Base-by-base conservation (phyloP, 2,329 filamentous ascomycete species). In the Corynespora cassiicola region DNA sequence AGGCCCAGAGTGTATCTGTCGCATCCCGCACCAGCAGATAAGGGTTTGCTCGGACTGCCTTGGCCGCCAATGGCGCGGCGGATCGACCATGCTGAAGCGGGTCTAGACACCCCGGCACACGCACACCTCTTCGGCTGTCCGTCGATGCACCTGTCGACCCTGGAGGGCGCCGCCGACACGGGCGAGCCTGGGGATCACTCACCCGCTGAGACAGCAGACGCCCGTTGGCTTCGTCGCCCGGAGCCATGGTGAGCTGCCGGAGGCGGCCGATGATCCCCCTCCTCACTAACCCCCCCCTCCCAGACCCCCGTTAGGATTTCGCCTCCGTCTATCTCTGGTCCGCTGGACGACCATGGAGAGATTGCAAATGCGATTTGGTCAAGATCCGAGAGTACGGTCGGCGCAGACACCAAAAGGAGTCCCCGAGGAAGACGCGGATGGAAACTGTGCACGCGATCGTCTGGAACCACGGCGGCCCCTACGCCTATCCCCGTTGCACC, bases 11-110 rank as follows among this genome's bases (percentile, higher is more conserved):
- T 37, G 46, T 42, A 54, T 56, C 43, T 53, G 39, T 34, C 41
- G 48, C 51, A 64, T 61, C 52, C 60, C 60, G 51, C 59, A 51
- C 54, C 56, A 50, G 37, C 41, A 56, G 60, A 63, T 63, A 65
- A 63, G 61, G 57, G 54, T 56, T 56, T 56, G 52, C 35, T 33
- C 49, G 43, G 47, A 17, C 20, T 29, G 21, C 26, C 35, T 51
- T 45, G 45, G 53, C 53, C n/a, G n/a, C n/a, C n/a, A n/a, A n/a
- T n/a, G n/a, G n/a, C n/a, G n/a, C n/a, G n/a, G n/a, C n/a, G n/a
- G n/a, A n/a, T n/a, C n/a, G n/a, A n/a, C n/a, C n/a, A n/a, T n/a
- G n/a, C n/a, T n/a, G n/a, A n/a, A n/a, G n/a, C n/a, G n/a, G n/a
- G n/a, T n/a, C n/a, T n/a, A n/a, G n/a, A n/a, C n/a, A n/a, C n/a